These are phyloP conservation scores for Venturiaceae sp. DNA, from an alignment of 2,329 filamentous ascomycete genomes.

Conservation along the genomic window DNA sequence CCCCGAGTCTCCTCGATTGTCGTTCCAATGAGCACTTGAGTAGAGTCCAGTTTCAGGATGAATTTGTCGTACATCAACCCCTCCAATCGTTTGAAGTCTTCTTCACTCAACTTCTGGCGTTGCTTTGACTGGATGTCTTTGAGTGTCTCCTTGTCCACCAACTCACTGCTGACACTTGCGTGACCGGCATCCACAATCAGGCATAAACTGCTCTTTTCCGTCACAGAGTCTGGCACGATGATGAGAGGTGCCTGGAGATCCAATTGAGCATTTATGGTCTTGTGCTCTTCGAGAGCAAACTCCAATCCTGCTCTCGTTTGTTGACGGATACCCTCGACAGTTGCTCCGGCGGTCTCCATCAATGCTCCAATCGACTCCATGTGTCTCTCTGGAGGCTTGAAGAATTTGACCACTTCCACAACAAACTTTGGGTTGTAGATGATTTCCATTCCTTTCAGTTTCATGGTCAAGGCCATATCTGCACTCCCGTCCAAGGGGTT, in stretches of 20 bases:
- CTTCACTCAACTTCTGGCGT: conserved; percentile 73
- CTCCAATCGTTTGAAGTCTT: conserved; percentile 81
- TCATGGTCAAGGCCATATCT: conserved; percentile 81
- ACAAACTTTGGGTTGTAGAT: conserved; percentile 96
- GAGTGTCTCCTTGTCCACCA: conserved; percentile 86
- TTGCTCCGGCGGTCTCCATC: conserved; percentile 91
- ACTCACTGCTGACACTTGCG: conserved; percentile 83
- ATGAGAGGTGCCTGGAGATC: conserved; percentile 94
- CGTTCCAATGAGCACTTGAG: conserved; percentile 88
- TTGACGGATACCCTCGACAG: conserved; percentile 87
- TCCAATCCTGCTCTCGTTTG: conserved; percentile 93
- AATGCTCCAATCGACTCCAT: conserved; percentile 97
- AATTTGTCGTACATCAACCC: conserved; percentile 98
- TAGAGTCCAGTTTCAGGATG: conserved; percentile 82
- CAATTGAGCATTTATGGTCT: conserved; percentile 91
- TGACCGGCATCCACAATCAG: conserved; percentile 95
- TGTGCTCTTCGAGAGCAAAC: conserved; percentile 94
- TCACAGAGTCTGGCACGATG: conserved; percentile 91
- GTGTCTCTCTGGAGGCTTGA: conserved; percentile 89
- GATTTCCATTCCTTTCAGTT: conserved; percentile 90
- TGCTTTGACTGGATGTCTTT: conserved; percentile 88
- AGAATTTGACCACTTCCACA: conserved; percentile 86
- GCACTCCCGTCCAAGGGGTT: conserved; percentile 90
- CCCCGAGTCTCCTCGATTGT: conserved; percentile 84
- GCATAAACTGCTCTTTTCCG: conserved; percentile 68